These are phyloP conservation scores for Telfairia occidentalis DNA, from an alignment of 331 rosid genomes.

Conservation along the genomic window DNA sequence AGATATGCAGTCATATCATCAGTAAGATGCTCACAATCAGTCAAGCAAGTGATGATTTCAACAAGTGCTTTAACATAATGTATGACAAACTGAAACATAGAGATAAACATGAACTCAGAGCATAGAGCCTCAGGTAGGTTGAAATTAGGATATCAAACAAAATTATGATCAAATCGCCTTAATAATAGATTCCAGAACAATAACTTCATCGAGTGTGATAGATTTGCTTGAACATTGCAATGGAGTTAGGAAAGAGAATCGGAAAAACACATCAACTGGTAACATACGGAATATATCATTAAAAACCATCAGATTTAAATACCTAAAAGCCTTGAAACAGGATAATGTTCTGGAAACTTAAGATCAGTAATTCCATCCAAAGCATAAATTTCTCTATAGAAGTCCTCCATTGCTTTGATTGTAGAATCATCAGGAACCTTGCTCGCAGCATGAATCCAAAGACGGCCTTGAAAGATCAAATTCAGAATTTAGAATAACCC, in stretches of 20 bases:
- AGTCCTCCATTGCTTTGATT: conserved; percentile 82
- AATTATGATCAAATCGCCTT: neutral
- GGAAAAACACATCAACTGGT: neutral
- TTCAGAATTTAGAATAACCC: neutral
- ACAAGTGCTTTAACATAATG: neutral
- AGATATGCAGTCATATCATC: neutral
- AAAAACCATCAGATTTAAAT: neutral
- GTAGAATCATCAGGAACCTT: conserved; percentile 88
- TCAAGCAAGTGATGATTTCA: neutral
- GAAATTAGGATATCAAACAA: neutral
- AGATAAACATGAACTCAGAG: neutral
- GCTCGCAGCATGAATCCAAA: conserved; percentile 96
- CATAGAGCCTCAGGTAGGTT: neutral
- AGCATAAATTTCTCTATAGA: conserved; percentile 69
- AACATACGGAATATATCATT: neutral
- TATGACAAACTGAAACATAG: neutral
- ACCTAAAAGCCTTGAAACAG: conserved; percentile 86
- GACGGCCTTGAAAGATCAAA: conserved; percentile 49
- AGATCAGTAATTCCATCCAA: conserved; percentile 63
- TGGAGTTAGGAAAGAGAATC: neutral
- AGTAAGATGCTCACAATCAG: neutral
- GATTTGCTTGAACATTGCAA: neutral
- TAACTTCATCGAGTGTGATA: neutral
- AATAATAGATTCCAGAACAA: neutral
- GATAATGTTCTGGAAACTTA: conserved; percentile 73